Base-by-base conservation (phyloP, 306 rosid species). In the Quercus alba region DNA sequence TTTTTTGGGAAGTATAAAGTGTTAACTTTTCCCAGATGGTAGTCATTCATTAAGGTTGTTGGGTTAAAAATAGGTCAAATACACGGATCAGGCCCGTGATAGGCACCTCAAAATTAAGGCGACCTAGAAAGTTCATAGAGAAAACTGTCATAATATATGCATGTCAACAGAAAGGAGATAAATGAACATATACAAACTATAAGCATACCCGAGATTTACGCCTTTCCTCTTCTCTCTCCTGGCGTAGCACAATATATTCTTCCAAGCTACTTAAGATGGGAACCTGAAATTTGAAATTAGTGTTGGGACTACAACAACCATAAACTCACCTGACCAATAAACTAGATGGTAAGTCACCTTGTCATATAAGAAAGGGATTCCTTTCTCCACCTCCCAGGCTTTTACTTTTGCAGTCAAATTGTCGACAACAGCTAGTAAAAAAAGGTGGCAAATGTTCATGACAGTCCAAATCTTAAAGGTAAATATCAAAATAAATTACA, bases 311-410 rank as follows among this genome's bases (percentile, higher is more conserved):
- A 68, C 56, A 55, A 69, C 66, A 21, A 19, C 59, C 4, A 49
- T 68, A 56, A 75, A 52, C 31, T 62, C 28, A 21, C 64, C 57
- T 31, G 33, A n/a, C 49, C 19, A 62, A 21, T 64, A 19, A n/a
- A 44, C 78, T 75, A 79, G 79, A 41, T 57, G 52, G 58, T 38
- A 72, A 15, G 81, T 85, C 75, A 94, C 98, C 98, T 92, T 92
- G 86, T 91, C 98, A 72, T 91, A 94, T 67, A 91, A 80, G 89
- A 94, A 92, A 75, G 94, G 88, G 75, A 87, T 89, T 87, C 92
- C 97, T 84, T 88, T 91, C 76, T 94, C 98, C 75, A 62, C 49
- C 79, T 92, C 97, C 98, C 98, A 94, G 20, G 91, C 93, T 78
- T 86, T 92, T 21, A 92, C 94, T 90, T 83, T 92, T 72, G 92